Evolutionary conservation across 345 rosid species (phyloP).

Genomic region (Sonneratia alba): DNA sequence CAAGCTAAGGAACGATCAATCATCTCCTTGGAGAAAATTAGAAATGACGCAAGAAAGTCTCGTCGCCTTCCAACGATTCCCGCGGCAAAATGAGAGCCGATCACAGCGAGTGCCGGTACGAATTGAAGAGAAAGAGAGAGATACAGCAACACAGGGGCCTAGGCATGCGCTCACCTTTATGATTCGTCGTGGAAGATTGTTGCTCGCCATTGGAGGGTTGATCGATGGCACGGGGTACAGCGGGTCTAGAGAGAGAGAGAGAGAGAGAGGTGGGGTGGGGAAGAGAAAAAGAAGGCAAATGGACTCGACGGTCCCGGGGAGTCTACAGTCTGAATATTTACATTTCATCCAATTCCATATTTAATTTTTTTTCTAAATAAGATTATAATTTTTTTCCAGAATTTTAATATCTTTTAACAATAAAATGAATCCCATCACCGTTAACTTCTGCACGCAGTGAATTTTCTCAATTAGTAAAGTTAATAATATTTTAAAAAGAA

Average conservation of each 20-base stretch:
- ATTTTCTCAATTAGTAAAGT: too few relatives aligned
- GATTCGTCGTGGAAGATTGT: conserved; percentile 12
- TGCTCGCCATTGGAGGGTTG: conserved; percentile 10
- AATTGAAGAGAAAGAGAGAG: background rate
- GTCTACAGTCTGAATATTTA: background rate
- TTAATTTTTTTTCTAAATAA: too few relatives aligned
- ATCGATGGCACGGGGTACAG: background rate
- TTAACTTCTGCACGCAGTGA: too few relatives aligned
- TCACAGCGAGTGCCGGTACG: background rate
- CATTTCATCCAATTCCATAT: background rate
- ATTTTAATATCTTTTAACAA: too few relatives aligned
- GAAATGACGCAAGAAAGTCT: background rate
- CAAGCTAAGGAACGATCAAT: background rate
- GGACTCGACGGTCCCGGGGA: background rate
- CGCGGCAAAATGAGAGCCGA: background rate
- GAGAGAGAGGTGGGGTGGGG: background rate
- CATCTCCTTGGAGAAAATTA: background rate
- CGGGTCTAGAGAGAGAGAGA: background rate
- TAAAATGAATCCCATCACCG: too few relatives aligned
- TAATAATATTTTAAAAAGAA: too few relatives aligned
- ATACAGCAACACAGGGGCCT: background rate
- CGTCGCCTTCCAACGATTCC: background rate
- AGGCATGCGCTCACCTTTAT: conserved; percentile 3
- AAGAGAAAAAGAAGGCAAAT: background rate
- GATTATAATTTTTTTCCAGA: too few relatives aligned